These are phyloP conservation scores for Penicillium taxi DNA, from an alignment of 495 filamentous ascomycete genomes.

Conservation along the genomic window DNA sequence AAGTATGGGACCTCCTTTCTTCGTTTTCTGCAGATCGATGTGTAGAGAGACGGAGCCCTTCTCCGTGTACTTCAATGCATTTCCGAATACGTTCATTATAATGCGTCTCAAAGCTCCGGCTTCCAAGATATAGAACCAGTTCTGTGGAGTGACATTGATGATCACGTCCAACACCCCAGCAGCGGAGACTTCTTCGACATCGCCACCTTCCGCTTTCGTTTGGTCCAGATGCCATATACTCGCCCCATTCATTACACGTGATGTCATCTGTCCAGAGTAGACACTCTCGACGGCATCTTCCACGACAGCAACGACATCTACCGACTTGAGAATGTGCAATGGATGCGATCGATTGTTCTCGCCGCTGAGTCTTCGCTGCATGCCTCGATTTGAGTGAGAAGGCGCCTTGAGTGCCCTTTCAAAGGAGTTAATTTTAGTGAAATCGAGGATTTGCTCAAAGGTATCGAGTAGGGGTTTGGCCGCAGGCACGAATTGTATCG, in stretches of 20 bases:
- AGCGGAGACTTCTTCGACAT: constrained; percentile 38
- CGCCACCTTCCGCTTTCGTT: not conserved
- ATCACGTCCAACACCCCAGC: too few species aligned
- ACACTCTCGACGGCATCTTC: constrained; percentile 8
- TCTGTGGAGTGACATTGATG: constrained; percentile 51
- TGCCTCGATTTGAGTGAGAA: not conserved
- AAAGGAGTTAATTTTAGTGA: constrained; percentile 45
- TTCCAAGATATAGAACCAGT: constrained; percentile 55
- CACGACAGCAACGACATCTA: constrained; percentile 3
- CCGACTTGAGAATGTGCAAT: not conserved
- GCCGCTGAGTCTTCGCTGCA: too few species aligned
- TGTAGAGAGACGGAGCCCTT: constrained; percentile 55
- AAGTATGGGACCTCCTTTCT: not conserved
- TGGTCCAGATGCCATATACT: not conserved
- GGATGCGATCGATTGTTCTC: not conserved
- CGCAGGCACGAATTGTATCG: constrained; percentile 51
- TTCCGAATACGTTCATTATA: constrained; percentile 74
- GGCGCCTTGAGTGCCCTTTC: constrained; percentile 3
- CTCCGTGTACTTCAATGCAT: constrained; percentile 69
- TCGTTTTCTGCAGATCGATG: constrained; percentile 26
- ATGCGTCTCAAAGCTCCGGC: constrained; percentile 64
- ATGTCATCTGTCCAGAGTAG: constrained; percentile 2
- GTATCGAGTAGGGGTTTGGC: constrained; percentile 57
- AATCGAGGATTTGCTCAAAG: constrained; percentile 56
- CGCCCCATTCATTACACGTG: not conserved